Conservation (phyloP, 208 protist species). For the Hexamita inflata region DNA sequence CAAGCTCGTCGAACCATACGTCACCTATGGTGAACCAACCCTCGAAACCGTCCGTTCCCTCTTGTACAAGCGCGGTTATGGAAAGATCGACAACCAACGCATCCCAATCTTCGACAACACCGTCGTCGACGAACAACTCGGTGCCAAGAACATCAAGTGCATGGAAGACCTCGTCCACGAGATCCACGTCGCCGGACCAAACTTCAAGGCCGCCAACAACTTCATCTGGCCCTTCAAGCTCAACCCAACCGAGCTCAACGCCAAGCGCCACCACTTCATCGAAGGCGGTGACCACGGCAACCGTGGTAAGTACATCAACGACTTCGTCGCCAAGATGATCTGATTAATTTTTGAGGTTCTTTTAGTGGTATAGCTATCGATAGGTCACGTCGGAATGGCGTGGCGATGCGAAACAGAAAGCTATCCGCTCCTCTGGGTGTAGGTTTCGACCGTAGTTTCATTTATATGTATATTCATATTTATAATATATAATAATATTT, state of each 20-base stretch:
- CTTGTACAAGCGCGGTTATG: conserved; percentile 95
- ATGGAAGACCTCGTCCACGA: conserved; percentile 98
- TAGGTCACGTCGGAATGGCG: no score
- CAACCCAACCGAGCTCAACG: conserved; percentile 60
- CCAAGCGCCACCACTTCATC: conserved; percentile 79
- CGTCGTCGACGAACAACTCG: conserved; percentile 77
- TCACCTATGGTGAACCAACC: conserved; percentile 93
- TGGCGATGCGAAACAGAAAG: no score
- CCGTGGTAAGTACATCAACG: conserved; percentile 93
- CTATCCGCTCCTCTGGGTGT: no score
- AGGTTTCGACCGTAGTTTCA: no score
- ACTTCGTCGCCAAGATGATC: conserved; percentile 84
- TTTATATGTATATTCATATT: no score
- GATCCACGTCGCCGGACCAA: conserved; percentile 87
- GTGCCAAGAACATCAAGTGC: conserved; percentile 80
- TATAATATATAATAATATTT: no score
- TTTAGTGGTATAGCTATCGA: no score
- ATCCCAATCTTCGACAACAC: conserved; percentile 80
- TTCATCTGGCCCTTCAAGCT: conserved; percentile 92
- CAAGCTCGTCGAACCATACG: conserved; percentile 85
- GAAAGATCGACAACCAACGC: conserved; percentile 85
- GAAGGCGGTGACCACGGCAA: conserved; percentile 97
- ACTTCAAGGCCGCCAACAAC: conserved; percentile 89
- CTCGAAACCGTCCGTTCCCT: conserved; percentile 83
- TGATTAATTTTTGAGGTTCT: no score